A percentile compares a stretch with the other conserved stretches of the same genome.
These are phyloP conservation scores for Geotrichum candidum DNA, from an alignment of 1,139 yeast species.

Conservation along the genomic window DNA sequence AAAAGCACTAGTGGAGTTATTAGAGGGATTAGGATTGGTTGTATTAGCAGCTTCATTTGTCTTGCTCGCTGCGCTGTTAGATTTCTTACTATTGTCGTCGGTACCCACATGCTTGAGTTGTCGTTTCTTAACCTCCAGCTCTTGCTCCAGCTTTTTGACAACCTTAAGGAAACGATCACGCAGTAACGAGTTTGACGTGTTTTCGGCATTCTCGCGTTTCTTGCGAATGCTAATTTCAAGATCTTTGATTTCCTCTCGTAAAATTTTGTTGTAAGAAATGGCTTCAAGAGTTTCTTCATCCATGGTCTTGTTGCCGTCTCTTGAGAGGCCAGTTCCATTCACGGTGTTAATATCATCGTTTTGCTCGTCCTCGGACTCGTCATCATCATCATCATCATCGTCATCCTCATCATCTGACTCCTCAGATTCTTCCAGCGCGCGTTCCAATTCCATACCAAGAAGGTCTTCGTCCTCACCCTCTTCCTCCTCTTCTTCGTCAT, in stretches of 20 bases:
- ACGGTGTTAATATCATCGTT: constrained; percentile 51
- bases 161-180: constrained; percentile 82
- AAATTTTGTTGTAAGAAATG: constrained; percentile 65
- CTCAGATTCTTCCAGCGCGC: constrained; percentile 24
- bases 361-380: constrained; percentile 34
- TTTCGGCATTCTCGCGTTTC: constrained; percentile 66
- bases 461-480: constrained; percentile 28
- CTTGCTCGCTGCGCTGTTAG: constrained; percentile 25
- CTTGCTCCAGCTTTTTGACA: constrained; percentile 70
- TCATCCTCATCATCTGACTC: constrained; percentile 29
- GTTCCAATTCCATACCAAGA: constrained; percentile 25
- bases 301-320: constrained; percentile 40
- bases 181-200: constrained; percentile 82
- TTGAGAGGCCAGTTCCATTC: constrained; percentile 52
- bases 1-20: background rate
- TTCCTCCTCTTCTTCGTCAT: constrained; percentile 24
- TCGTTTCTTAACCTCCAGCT: constrained; percentile 73
- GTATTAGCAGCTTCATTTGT: constrained; percentile 26
- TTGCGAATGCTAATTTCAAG: constrained; percentile 72
- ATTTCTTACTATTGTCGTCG: constrained; percentile 25
- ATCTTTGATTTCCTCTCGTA: constrained; percentile 81
- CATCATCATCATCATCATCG: constrained; percentile 24
- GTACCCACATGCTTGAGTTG: constrained; percentile 44
- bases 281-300: constrained; percentile 39
- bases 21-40: background rate